These are phyloP conservation scores for Geoglossum glabrum DNA, from an alignment of 495 filamentous ascomycete species.

Conservation along the genomic window DNA sequence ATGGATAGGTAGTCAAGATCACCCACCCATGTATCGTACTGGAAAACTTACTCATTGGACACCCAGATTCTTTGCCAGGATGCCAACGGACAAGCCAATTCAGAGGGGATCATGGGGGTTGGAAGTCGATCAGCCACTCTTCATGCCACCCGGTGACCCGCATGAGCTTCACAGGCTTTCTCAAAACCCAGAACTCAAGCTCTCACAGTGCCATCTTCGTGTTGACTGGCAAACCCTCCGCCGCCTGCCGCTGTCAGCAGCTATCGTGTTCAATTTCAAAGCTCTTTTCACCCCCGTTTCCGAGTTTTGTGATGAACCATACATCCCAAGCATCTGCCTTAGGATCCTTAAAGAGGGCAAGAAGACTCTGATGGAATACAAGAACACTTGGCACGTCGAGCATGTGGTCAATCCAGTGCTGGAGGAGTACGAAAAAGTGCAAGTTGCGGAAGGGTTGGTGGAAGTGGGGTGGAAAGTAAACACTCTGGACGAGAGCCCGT, in stretches of 20 bases:
- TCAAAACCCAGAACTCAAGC: slow-evolving; percentile 34
- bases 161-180: slow-evolving; percentile 34
- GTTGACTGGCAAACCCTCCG: slow-evolving; percentile 88
- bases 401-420: slow-evolving; percentile 51
- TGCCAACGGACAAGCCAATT: slow-evolving; percentile 55
- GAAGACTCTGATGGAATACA: slow-evolving; percentile 58
- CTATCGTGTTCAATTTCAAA: slow-evolving; percentile 80
- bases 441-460: slow-evolving; percentile 41
- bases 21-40: not conserved
- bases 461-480: slow-evolving; percentile 44
- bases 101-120: slow-evolving; percentile 80
- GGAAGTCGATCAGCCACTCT: slow-evolving; percentile 58
- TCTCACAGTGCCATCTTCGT: slow-evolving; percentile 49
- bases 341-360: slow-evolving; percentile 59
- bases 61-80: slow-evolving; percentile 55
- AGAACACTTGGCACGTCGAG: slow-evolving; percentile 68
- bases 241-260: slow-evolving; percentile 55
- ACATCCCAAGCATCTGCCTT: slow-evolving; percentile 44
- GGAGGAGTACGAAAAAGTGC: slow-evolving; percentile 48
- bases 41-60: not conserved
- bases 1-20: slow-evolving; percentile 47
- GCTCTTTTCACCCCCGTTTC: slow-evolving; percentile 61
- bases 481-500: slow-evolving; percentile 69
- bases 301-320: slow-evolving; percentile 56
- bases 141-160: slow-evolving; percentile 55